Evolutionary conservation across 139 green algal genomes (phyloP), one percentile per base, ranked within the genome.

Genomic region (Choricystis sp.): DNA sequence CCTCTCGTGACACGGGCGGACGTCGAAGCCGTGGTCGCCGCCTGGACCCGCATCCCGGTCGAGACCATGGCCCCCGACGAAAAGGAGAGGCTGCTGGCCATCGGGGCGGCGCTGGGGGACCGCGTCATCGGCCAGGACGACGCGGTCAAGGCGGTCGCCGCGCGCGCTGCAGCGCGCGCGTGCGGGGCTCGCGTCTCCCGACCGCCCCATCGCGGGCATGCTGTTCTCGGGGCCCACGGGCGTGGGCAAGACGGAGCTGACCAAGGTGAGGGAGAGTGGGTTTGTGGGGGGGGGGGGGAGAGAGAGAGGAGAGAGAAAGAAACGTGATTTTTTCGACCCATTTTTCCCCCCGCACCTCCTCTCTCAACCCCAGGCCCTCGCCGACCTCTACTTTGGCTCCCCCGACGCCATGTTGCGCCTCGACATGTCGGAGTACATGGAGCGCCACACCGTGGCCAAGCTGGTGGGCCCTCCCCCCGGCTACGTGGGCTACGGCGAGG

Each of bases 191-290:
- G 74, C 76, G 72, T 71, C 84, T 57, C 69, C 78, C 2, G 62
- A 74, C 49, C 73, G 85, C 19, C 85, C 85, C 49, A 85, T 90
- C 26, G 85, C 83, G 2, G 71, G 69, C 30, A 76, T 94, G 61
- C 66, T 94, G 27, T 92, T 94, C 62, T 73, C 40, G 29, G 85
- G 85, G 0, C 86, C 86, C 52, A 92, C 85, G 4, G 85, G 85
- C 19, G 86, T 94, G 19, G 85, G 85, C 73, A 94, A 94, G 74
- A 94, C 86, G 0, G 84, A 94, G 76, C 77, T 94, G 29, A 78
- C 75, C 20, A 82, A 83, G 69, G 66, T 69, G 31, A n/a, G n/a
- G n/a, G n/a, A n/a, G n/a, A n/a, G n/a, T n/a, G n/a, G n/a, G n/a
- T n/a, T n/a, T n/a, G n/a, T n/a, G n/a, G n/a, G n/a, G n/a, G n/a